phyloP scores from a whole-genome alignment of 2,329 filamentous ascomycete genomes.

The Aspergillaceae sp. region DNA sequence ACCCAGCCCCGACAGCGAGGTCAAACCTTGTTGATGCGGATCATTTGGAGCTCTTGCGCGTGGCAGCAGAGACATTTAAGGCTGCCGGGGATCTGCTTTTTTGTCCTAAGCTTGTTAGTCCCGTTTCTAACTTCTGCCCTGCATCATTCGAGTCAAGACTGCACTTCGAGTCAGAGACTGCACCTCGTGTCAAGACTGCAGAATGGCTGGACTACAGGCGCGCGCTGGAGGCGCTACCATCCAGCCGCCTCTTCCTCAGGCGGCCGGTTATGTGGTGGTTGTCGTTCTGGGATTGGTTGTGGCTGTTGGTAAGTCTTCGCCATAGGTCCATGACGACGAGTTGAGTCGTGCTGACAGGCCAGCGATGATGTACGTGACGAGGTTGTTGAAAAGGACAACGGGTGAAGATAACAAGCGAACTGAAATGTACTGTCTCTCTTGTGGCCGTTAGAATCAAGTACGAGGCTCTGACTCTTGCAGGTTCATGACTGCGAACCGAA shows the following conservation, averaged over 20 bases:
- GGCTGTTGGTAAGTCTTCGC: conserved; percentile 25
- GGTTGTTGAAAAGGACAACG: conserved; percentile 40
- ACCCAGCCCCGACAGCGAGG: background rate
- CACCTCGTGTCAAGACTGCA: background rate
- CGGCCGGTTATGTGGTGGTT: conserved; percentile 37
- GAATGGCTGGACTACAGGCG: conserved; percentile 9
- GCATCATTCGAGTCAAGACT: background rate
- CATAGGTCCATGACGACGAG: background rate
- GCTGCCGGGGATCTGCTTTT: background rate
- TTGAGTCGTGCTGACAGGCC: background rate
- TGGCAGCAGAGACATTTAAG: background rate
- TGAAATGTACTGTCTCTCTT: conserved; percentile 34
- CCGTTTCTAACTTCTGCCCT: background rate
- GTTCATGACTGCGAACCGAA: conserved; percentile 48
- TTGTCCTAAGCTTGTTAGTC: background rate
- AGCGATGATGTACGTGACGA: conserved; percentile 43
- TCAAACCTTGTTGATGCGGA: background rate
- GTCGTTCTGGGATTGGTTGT: conserved; percentile 35
- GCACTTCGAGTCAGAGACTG: background rate
- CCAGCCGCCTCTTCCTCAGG: conserved; percentile 28
- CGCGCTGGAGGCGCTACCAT: conserved; percentile 14
- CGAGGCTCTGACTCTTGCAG: conserved; percentile 10
- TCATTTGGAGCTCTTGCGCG: background rate
- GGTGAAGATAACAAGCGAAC: conserved; percentile 47
- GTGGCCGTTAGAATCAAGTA: too few relatives aligned